phyloP scores from a whole-genome alignment of 2,329 filamentous ascomycete species.

The Monosporascus sp. region DNA sequence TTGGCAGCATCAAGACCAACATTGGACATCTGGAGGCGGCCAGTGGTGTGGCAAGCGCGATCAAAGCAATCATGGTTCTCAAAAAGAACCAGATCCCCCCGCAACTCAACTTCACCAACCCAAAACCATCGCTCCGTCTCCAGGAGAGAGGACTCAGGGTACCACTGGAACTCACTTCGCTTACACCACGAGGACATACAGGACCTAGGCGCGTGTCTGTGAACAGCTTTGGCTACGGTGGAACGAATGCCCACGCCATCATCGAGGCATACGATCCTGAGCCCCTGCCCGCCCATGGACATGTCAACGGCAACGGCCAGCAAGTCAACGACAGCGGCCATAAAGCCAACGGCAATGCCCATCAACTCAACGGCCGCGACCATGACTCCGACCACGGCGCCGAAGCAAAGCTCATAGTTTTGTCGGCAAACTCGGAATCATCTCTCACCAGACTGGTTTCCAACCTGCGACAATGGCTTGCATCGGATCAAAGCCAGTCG shows the following conservation, averaged over 20 bases:
- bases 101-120: constrained; percentile 1
- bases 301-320: no score
- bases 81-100: constrained; percentile 6
- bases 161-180: neutral
- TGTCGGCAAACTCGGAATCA: no score
- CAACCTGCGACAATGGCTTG: no score
- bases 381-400: no score
- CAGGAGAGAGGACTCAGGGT: constrained; percentile 2
- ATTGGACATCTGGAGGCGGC: constrained; percentile 11
- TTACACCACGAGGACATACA: neutral
- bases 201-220: constrained; percentile 21
- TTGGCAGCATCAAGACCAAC: constrained; percentile 10
- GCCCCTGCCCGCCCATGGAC: no score
- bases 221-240: constrained; percentile 34
- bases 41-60: constrained; percentile 5
- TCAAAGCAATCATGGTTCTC: constrained; percentile 5
- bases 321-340: no score
- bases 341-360: no score
- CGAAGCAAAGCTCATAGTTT: no score
- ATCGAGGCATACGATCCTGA: no score
- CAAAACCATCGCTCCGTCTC: constrained; percentile 11
- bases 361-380: no score
- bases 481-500: no score
- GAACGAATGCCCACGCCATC: constrained; percentile 22
- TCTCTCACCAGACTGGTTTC: no score